Percentiles rank a stretch among this genome's conserved stretches.
These are phyloP conservation scores for Cutaneotrichosporon cyanovorans DNA, from an alignment of 1,284 basidiomycete species.

Conservation along the genomic window DNA sequence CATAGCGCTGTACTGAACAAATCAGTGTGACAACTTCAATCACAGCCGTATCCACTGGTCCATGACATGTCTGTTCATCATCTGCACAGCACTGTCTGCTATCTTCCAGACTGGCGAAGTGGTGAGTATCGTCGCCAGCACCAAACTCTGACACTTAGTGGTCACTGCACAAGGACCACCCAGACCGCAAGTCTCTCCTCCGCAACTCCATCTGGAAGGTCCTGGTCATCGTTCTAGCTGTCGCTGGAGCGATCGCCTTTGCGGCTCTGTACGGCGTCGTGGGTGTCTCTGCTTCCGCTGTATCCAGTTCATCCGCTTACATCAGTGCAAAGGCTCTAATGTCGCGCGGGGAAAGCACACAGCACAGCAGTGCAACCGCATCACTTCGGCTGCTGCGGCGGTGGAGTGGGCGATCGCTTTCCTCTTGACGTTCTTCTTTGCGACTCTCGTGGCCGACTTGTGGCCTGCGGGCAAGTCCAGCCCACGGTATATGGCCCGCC, in stretches of 20 bases:
- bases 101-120: conserved; percentile 49
- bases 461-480: conserved; percentile 44
- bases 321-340: conserved; percentile 30
- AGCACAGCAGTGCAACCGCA: conserved; percentile 40
- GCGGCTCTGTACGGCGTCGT: conserved; percentile 43
- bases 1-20: background rate
- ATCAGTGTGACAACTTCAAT: conserved; percentile 44
- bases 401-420: conserved; percentile 48
- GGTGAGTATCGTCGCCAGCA: conserved; percentile 25
- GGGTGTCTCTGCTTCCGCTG: conserved; percentile 8
- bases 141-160: conserved; percentile 19
- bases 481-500: conserved; percentile 43
- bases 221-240: conserved; percentile 44
- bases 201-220: conserved; percentile 49
- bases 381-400: conserved; percentile 47
- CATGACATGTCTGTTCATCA: conserved; percentile 49
- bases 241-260: conserved; percentile 48
- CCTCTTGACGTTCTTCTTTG: conserved; percentile 44
- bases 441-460: conserved; percentile 36
- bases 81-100: conserved; percentile 48
- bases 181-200: conserved; percentile 44
- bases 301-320: background rate
- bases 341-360: conserved; percentile 14
- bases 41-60: conserved; percentile 49
- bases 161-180: conserved; percentile 46